Conservation (phyloP, 768 basidiomycete species). For the Xerocomus brunneocitrinus region DNA sequence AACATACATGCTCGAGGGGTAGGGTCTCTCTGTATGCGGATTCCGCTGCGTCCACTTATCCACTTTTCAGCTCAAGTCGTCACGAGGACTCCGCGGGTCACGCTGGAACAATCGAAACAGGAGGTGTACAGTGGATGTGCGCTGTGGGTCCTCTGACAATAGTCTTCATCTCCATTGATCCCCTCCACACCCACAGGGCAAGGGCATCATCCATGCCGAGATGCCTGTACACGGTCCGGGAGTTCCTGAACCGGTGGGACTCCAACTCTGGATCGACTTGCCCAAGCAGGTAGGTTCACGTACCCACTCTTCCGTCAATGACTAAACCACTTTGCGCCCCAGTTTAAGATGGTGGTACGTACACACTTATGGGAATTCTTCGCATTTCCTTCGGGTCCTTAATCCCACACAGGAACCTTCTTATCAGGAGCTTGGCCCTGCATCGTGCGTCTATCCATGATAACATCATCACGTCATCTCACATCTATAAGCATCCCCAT, state of each 20-base stretch:
- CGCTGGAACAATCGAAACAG: conserved; percentile 66
- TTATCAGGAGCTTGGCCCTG: conserved; percentile 76
- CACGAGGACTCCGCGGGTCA: conserved; percentile 94
- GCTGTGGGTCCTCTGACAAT: conserved; percentile 44
- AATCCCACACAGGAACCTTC: conserved; percentile 51
- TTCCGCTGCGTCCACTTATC: background rate
- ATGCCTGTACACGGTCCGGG: conserved; percentile 80
- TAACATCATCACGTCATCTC: background rate
- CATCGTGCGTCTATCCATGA: conserved; percentile 40
- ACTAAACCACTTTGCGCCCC: conserved; percentile 14
- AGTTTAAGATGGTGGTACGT: conserved; percentile 74
- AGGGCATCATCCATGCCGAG: conserved; percentile 78
- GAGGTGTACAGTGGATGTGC: conserved; percentile 96
- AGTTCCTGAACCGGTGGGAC: conserved; percentile 67
- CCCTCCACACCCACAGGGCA: conserved; percentile 37
- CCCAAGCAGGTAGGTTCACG: conserved; percentile 52
- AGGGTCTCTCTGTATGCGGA: conserved; percentile 1
- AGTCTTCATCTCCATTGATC: background rate
- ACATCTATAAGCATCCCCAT: conserved; percentile 54
- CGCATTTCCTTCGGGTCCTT: background rate
- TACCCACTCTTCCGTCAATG: background rate
- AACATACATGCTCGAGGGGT: conserved; percentile 88
- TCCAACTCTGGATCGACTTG: conserved; percentile 86
- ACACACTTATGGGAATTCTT: background rate
- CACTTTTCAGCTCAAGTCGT: conserved; percentile 44